These are phyloP conservation scores for Eucalyptus marginata DNA, from an alignment of 345 rosid genomes.

Conservation along the genomic window DNA sequence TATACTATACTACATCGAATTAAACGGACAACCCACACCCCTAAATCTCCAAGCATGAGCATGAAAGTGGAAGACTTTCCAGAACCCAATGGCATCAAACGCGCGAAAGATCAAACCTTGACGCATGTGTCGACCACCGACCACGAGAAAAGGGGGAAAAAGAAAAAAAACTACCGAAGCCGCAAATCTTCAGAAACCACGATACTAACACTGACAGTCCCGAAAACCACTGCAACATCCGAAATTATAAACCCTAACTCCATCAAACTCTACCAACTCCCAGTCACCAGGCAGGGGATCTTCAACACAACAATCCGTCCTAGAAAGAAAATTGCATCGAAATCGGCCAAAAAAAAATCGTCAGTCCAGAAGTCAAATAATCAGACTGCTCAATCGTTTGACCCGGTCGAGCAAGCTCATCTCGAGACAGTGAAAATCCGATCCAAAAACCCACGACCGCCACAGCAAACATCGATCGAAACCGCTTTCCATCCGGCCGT, in stretches of 20 bases:
- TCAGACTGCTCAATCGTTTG: not conserved
- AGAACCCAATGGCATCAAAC: not conserved
- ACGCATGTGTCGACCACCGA: not conserved
- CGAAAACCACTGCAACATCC: not conserved
- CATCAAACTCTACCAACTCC: not conserved
- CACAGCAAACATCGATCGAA: not conserved
- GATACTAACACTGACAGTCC: not conserved
- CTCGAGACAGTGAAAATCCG: not conserved
- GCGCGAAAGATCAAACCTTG: not conserved
- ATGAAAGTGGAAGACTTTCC: not conserved
- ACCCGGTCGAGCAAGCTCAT: not conserved
- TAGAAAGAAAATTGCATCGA: not conserved
- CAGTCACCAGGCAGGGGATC: not conserved
- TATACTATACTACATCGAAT: not conserved
- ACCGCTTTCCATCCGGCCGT: not conserved
- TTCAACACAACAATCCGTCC: not conserved
- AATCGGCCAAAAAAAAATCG: not conserved
- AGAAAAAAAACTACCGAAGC: not conserved
- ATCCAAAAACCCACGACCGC: not conserved
- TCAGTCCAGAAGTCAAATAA: not conserved
- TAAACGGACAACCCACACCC: not conserved
- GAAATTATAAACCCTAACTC: not conserved
- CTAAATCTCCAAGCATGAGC: not conserved
- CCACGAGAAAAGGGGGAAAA: not conserved
- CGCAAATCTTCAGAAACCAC: not conserved